These are phyloP conservation scores for Escallonia rubra DNA, from an alignment of 129 eudicot genomes.

Conservation along the genomic window DNA sequence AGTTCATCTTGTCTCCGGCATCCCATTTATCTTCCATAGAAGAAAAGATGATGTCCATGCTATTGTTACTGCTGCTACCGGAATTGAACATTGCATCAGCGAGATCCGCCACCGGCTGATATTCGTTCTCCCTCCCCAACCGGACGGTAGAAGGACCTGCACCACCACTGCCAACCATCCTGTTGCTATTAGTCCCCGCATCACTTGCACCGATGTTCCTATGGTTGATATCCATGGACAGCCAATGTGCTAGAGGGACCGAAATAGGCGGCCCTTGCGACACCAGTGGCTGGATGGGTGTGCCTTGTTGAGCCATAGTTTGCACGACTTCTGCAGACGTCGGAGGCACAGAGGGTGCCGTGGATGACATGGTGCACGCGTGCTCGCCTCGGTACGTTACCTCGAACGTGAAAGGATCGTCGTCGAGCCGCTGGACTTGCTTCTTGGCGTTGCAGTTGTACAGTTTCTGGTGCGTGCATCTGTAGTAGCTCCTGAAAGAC, in stretches of 20 bases:
- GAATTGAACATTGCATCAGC: conserved; percentile 71
- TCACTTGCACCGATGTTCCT: conserved; percentile 9
- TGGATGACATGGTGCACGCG: conserved; percentile 66
- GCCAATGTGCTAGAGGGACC: conserved; percentile 35
- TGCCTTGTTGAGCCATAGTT: conserved; percentile 13
- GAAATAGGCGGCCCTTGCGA: conserved; percentile 7
- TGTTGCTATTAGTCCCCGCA: not conserved
- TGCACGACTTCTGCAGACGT: conserved; percentile 14
- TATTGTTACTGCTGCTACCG: conserved; percentile 65
- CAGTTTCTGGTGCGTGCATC: conserved; percentile 85
- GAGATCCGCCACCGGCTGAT: conserved; percentile 47
- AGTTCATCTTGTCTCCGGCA: conserved; percentile 22
- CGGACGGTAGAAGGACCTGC: conserved; percentile 34
- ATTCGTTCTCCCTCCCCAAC: conserved; percentile 28
- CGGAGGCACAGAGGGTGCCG: conserved; percentile 61
- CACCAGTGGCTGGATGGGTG: conserved; percentile 10
- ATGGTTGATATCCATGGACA: conserved; percentile 40
- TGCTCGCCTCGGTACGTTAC: conserved; percentile 68
- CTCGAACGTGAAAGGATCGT: conserved; percentile 61
- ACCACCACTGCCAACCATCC: conserved; percentile 8
- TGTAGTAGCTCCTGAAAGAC: conserved; percentile 55
- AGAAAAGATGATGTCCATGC: conserved; percentile 75
- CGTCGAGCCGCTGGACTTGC: conserved; percentile 81
- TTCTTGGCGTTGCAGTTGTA: conserved; percentile 85
- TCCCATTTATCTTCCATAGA: conserved; percentile 47